Evolutionary conservation across 805 yeast genomes (phyloP), one percentile per base, ranked within the genome.

Genomic region (Kazachstania viticola): DNA sequence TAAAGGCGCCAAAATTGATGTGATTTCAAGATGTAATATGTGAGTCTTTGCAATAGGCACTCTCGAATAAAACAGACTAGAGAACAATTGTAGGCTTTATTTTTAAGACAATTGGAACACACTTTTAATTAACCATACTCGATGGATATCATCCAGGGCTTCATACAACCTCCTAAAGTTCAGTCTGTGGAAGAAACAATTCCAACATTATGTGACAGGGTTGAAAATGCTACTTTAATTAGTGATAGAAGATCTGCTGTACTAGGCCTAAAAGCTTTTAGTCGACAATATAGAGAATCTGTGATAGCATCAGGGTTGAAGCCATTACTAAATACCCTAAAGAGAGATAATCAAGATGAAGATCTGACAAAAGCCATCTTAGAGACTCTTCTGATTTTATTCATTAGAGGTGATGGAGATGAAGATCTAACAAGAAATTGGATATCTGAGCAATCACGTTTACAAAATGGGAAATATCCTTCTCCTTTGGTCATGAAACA

Each of bases 201-300:
- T 37, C 74, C 88, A 5, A 83, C 91, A 4, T 64, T 91, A 27
- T 82, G 95, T 44, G 95, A 93, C 51, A 65, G 97, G 26, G 69
- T 88, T 34, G 72, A 75, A 27, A 84, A 91, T 58, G 77, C 96
- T 3, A 78, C 79, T 0, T 57, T 81, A 39, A 66, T 91, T 3
- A 74, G 80, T 18, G 98, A 91, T 57, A 66, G 96, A 39, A 63
- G 94, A 33, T 88, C 95, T 2, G 97, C 97, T 0, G 81, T 88
- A 4, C 64, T 88, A 23, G 88, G 94, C 0, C 62, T 91, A 40
- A 87, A 88, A 50, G 81, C 93, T 26, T 85, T 84, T 52, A 74
- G 93, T 37, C 67, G 96, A 34, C 83, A 84, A 45, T 84, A 79
- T 52, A 63, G 98, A 38, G 99, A 91, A 55, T 65, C 78, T 2